These are phyloP conservation scores for Dillenia turbinata DNA, from an alignment of 164 flowering plant species.

Conservation along the genomic window DNA sequence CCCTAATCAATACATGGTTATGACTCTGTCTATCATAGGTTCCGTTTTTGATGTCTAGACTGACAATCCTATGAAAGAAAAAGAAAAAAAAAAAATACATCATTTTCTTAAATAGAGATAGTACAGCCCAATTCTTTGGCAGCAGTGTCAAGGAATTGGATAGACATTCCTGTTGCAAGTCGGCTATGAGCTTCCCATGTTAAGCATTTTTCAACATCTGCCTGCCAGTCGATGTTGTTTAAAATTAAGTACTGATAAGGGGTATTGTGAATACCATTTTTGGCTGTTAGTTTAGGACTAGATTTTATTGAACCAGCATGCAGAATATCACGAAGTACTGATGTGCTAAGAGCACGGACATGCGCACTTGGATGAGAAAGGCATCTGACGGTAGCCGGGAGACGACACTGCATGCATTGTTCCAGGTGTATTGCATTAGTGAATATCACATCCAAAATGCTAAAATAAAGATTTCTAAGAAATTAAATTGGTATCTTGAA, in stretches of 20 bases:
- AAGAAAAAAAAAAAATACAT: no score
- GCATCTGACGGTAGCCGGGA: constrained; percentile 80
- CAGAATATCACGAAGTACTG: constrained; percentile 77
- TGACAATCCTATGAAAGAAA: no score
- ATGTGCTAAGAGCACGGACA: constrained; percentile 90
- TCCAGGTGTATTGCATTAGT: constrained; percentile 5
- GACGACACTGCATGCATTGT: constrained; percentile 72
- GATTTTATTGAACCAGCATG: constrained; percentile 37
- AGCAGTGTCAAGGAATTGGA: constrained; percentile 58
- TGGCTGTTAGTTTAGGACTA: constrained; percentile 20
- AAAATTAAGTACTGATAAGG: constrained; percentile 30
- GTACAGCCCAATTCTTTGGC: constrained; percentile 81
- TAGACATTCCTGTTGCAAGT: constrained; percentile 49
- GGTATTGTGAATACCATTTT: constrained; percentile 29
- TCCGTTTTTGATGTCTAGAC: no score
- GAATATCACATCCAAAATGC: not conserved
- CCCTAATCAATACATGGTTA: no score
- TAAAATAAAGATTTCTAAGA: no score
- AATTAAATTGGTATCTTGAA: no score
- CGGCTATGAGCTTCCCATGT: constrained; percentile 83
- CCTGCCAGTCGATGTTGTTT: constrained; percentile 61
- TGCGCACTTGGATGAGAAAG: constrained; percentile 96
- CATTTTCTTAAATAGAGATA: constrained; percentile 29
- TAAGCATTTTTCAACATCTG: constrained; percentile 70
- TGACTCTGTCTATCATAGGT: no score